Conservation (phyloP, 2,329 filamentous ascomycete species). For the Pseudogymnoascus sp. region DNA sequence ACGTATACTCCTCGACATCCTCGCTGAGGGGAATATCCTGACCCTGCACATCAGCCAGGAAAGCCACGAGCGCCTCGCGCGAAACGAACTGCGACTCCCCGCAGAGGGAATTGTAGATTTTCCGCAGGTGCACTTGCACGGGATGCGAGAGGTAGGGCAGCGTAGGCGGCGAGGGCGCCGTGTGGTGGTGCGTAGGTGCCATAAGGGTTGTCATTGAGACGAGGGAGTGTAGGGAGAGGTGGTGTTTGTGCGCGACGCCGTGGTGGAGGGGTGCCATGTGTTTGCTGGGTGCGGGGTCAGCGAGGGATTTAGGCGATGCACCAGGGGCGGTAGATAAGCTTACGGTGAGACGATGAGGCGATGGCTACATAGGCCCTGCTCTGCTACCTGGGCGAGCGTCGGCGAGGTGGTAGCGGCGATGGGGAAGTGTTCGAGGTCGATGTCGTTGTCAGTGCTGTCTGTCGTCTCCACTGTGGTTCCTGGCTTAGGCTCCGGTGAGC, state of each 20-base stretch:
- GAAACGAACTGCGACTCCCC: slow-evolving; percentile 28
- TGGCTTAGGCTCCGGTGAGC: neutral
- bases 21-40: slow-evolving; percentile 15
- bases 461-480: neutral
- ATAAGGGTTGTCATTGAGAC: slow-evolving; percentile 9
- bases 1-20: slow-evolving; percentile 25
- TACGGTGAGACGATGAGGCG: neutral
- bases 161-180: slow-evolving; percentile 17
- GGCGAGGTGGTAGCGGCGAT: neutral
- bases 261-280: neutral
- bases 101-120: slow-evolving; percentile 40
- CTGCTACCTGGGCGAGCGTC: neutral
- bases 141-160: slow-evolving; percentile 38
- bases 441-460: neutral
- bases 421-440: neutral
- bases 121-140: slow-evolving; percentile 40
- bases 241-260: neutral
- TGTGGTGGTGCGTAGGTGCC: slow-evolving; percentile 10
- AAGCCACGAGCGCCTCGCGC: slow-evolving; percentile 36
- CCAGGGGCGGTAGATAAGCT: neutral
- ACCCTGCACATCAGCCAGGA: slow-evolving; percentile 42
- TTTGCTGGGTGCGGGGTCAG: neutral
- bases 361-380: neutral
- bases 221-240: slow-evolving; percentile 8
- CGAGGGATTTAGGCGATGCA: neutral